Evolutionary conservation across 129 eudicot genomes (phyloP).

Genomic region (Artemisia annua): DNA sequence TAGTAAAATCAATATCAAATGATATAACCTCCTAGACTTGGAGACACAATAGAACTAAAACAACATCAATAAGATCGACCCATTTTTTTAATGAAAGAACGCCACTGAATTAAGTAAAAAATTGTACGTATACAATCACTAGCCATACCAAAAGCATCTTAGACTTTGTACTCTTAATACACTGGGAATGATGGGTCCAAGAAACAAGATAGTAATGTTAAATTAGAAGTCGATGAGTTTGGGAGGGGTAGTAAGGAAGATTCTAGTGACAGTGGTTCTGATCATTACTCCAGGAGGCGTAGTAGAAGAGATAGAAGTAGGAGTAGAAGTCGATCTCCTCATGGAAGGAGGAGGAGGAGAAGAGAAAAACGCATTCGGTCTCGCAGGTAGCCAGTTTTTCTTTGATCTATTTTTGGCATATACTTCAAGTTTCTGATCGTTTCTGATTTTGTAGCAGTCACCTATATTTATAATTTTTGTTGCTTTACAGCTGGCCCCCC

Average conservation of each 20-base stretch:
- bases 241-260: constrained; percentile 82
- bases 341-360: constrained; percentile 61
- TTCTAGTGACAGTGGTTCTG: constrained; percentile 75
- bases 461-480: neutral
- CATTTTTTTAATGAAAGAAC: too few species aligned
- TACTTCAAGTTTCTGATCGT: neutral
- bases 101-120: too few species aligned
- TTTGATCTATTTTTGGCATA: neutral
- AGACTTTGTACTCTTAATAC: too few species aligned
- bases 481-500: constrained; percentile 72
- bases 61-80: too few species aligned
- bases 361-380: constrained; percentile 75
- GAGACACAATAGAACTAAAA: too few species aligned
- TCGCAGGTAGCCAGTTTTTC: constrained; percentile 43
- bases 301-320: constrained; percentile 66
- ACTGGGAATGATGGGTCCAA: constrained; percentile 18
- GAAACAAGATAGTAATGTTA: constrained; percentile 34
- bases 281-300: constrained; percentile 53
- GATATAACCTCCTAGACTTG: too few species aligned
- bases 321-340: constrained; percentile 64
- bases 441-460: neutral
- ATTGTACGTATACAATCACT: too few species aligned
- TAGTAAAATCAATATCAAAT: too few species aligned
- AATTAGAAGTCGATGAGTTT: constrained; percentile 74
- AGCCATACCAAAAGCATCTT: too few species aligned